Evolutionary conservation across 331 rosid species (phyloP).

Genomic region (Malus hybrid): DNA sequence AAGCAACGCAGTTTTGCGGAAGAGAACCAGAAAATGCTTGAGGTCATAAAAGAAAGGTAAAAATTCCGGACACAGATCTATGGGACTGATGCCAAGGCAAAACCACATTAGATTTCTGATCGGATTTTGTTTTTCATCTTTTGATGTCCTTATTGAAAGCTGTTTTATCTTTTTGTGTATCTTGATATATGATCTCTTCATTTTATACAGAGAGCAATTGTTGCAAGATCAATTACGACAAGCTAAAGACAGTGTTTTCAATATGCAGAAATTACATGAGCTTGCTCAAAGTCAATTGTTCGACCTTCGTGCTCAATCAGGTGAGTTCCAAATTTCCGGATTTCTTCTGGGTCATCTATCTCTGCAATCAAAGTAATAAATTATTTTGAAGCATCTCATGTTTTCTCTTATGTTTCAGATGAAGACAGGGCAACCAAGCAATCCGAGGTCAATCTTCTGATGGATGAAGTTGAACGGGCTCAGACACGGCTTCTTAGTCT

Average conservation of each 20-base stretch:
- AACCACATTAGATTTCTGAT: background rate
- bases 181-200: conserved; percentile 17
- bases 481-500: conserved; percentile 85
- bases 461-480: conserved; percentile 99
- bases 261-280: conserved; percentile 91
- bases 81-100: background rate
- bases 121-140: background rate
- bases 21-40: conserved; percentile 89
- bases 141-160: background rate
- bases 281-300: conserved; percentile 95
- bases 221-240: conserved; percentile 89
- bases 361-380: background rate
- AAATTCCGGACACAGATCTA: background rate
- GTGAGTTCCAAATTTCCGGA: conserved; percentile 28
- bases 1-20: conserved; percentile 94
- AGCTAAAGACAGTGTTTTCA: conserved; percentile 92
- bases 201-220: conserved; percentile 66
- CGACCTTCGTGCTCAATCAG: conserved; percentile 95
- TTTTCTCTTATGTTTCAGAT: conserved; percentile 37
- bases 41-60: conserved; percentile 86
- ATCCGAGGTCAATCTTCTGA: conserved; percentile 78
- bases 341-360: conserved; percentile 9
- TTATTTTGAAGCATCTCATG: background rate
- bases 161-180: background rate
- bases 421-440: conserved; percentile 95